Conservation (phyloP, 139 green algal species). For the Raphidocelis subcapitata region DNA sequence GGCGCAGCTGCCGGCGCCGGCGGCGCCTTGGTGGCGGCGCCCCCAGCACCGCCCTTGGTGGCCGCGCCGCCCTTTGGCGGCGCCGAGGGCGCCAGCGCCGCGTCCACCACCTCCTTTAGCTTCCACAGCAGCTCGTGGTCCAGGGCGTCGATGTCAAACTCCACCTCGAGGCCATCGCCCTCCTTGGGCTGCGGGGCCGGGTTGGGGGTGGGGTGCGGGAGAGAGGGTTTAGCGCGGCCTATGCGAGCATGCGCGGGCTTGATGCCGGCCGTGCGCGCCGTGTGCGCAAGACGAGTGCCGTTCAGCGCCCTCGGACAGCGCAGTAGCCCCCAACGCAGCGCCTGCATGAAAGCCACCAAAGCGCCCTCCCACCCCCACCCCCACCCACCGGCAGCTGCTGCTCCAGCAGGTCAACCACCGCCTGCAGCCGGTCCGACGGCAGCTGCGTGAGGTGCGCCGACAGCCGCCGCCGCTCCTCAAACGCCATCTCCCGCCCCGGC, state of each 20-base stretch:
- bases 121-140: conserved; percentile 59
- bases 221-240: neutral
- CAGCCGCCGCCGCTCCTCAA: conserved; percentile 75
- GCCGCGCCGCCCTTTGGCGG: conserved; percentile 20
- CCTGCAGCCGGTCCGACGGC: conserved; percentile 58
- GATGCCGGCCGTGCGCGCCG: too few relatives aligned
- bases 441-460: conserved; percentile 58
- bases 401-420: conserved; percentile 60
- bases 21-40: neutral
- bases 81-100: conserved; percentile 16
- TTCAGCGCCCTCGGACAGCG: too few relatives aligned
- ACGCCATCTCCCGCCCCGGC: conserved; percentile 55
- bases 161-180: conserved; percentile 51
- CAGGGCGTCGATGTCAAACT: conserved; percentile 72
- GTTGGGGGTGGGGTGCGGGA: too few relatives aligned
- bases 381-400: conserved; percentile 24
- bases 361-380: neutral
- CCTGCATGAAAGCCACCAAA: too few relatives aligned
- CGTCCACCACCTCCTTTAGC: conserved; percentile 54
- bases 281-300: too few relatives aligned
- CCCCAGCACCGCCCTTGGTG: neutral
- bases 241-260: neutral
- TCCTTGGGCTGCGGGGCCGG: neutral
- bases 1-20: too few relatives aligned
- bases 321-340: too few relatives aligned